phyloP scores from a whole-genome alignment of 306 rosid genomes.

The Dalbergia cochinchinensis region DNA sequence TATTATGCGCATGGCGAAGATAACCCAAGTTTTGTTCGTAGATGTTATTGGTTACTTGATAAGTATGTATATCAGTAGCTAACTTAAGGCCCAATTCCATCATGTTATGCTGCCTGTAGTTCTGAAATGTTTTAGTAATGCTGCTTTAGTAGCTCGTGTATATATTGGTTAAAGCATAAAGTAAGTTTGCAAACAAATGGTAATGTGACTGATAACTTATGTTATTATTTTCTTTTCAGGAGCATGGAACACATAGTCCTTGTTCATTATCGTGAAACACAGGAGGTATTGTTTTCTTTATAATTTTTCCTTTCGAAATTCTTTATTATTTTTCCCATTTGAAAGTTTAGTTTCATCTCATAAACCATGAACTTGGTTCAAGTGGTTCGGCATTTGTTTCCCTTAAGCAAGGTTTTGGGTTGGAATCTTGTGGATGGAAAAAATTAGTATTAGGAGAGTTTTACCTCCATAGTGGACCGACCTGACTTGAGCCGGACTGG shows the following conservation, averaged over 20 bases:
- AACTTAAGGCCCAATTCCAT: conserved; percentile 22
- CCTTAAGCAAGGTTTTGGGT: not conserved
- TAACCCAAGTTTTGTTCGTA: conserved; percentile 79
- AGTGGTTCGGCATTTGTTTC: not conserved
- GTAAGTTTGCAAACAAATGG: not conserved
- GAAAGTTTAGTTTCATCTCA: conserved; percentile 38
- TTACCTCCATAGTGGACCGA: no score
- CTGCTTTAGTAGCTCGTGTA: conserved; percentile 33
- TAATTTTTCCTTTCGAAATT: no score
- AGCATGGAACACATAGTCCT: conserved; percentile 93
- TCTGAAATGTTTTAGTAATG: conserved; percentile 34
- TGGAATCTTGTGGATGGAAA: conserved; percentile 7
- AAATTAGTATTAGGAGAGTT: not conserved
- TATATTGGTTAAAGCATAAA: conserved; percentile 28
- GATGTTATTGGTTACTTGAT: conserved; percentile 98
- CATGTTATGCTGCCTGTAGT: conserved; percentile 30
- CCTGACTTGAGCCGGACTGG: no score
- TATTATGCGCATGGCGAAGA: conserved; percentile 97
- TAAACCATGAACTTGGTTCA: conserved; percentile 15
- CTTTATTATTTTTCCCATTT: conserved; percentile 28
- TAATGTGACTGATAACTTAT: conserved; percentile 21
- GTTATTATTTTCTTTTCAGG: conserved; percentile 70
- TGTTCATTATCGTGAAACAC: conserved; percentile 97
- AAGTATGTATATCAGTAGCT: conserved; percentile 69
- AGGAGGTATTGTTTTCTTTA: conserved; percentile 65